phyloP scores from a whole-genome alignment of 1,139 yeast genomes.

The Blastobotrys proliferans region DNA sequence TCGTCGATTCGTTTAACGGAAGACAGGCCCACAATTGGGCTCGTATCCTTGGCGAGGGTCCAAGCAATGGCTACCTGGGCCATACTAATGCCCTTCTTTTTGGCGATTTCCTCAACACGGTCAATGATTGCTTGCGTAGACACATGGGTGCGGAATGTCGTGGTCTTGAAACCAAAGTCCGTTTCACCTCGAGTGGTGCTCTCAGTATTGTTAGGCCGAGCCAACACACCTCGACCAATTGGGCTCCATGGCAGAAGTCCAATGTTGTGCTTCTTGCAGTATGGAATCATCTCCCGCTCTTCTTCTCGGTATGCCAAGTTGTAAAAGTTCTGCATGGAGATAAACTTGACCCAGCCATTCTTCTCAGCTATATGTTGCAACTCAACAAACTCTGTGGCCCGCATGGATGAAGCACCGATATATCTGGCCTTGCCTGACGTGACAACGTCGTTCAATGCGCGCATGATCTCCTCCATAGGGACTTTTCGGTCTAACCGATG shows the following conservation, averaged over 20 bases:
- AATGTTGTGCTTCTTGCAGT: slow-evolving; percentile 45
- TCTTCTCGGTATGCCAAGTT: slow-evolving; percentile 56
- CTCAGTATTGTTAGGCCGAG: slow-evolving; percentile 37
- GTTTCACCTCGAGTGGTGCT: background rate
- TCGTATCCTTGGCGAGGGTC: slow-evolving; percentile 47
- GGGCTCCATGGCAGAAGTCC: slow-evolving; percentile 54
- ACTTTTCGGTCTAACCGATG: slow-evolving; percentile 51
- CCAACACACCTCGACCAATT: slow-evolving; percentile 45
- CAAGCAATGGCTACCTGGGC: slow-evolving; percentile 54
- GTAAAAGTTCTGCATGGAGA: slow-evolving; percentile 57
- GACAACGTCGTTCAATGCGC: slow-evolving; percentile 50
- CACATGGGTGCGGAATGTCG: slow-evolving; percentile 41
- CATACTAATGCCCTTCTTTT: slow-evolving; percentile 45
- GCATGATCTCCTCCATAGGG: slow-evolving; percentile 51
- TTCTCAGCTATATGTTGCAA: slow-evolving; percentile 50
- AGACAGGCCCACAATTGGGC: slow-evolving; percentile 54
- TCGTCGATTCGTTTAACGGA: slow-evolving; percentile 51
- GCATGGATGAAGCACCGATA: slow-evolving; percentile 58
- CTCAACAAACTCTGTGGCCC: slow-evolving; percentile 40
- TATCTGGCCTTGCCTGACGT: slow-evolving; percentile 48
- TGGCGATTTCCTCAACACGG: slow-evolving; percentile 52
- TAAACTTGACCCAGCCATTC: slow-evolving; percentile 51
- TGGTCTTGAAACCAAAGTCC: slow-evolving; percentile 59
- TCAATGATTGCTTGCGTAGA: slow-evolving; percentile 36
- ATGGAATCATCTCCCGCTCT: slow-evolving; percentile 56